Conservation (phyloP, 2,329 filamentous ascomycete genomes). For the Scedosporium boydii region DNA sequence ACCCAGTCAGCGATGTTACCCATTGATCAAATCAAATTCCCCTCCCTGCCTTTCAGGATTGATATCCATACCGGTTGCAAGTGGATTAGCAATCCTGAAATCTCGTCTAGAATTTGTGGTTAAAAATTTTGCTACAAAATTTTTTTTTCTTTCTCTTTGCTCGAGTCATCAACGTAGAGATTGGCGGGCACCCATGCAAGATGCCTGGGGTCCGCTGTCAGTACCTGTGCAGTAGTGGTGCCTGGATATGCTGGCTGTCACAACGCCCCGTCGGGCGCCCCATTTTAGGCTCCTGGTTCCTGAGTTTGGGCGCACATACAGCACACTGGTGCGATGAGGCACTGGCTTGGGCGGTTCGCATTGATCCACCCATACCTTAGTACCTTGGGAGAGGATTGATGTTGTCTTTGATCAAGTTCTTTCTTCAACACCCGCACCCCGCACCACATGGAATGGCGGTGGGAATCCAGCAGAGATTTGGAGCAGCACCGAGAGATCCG, state of each 20-base stretch:
- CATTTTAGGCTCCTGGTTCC: not conserved
- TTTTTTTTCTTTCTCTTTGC: not conserved
- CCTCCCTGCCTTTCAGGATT: not conserved
- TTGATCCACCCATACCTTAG: too few species aligned
- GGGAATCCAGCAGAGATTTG: not conserved
- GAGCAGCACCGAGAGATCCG: not conserved
- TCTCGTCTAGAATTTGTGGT: not conserved
- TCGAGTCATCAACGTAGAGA: not conserved
- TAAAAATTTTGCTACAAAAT: not conserved
- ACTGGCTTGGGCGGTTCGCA: not conserved
- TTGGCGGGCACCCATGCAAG: too few species aligned
- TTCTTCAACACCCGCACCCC: not conserved
- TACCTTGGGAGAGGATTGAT: not conserved
- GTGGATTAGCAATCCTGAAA: not conserved
- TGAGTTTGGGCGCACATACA: conserved; percentile 3
- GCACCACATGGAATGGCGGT: not conserved
- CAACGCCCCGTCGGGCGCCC: not conserved
- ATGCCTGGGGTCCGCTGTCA: too few species aligned
- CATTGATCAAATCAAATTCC: not conserved
- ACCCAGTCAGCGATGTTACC: not conserved
- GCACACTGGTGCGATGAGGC: not conserved
- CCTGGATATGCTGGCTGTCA: not conserved
- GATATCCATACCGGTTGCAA: not conserved
- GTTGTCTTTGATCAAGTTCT: not conserved
- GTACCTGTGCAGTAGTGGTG: not conserved